Evolutionary conservation across 2,329 filamentous ascomycete genomes (phyloP), one percentile per base, ranked within the genome.

Genomic region (Rugonectria rugulosa): DNA sequence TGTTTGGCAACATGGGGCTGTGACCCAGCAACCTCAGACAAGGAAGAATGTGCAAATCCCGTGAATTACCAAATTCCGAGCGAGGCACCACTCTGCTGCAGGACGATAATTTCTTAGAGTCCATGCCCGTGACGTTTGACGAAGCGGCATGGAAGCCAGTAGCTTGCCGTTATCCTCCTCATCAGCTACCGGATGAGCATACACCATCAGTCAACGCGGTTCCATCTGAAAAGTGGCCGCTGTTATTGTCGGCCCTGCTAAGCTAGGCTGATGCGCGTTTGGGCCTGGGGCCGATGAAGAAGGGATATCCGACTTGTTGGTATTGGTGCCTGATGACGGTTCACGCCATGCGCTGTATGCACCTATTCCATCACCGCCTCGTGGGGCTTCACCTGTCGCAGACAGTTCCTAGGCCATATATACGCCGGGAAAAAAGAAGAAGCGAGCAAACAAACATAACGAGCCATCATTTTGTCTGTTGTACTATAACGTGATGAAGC

Each of bases 241-340:
- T n/a, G 43, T n/a, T n/a, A 44, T 32, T n/a, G 32, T 14, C 12
- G 34, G 38, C 26, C 29, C 20, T 50, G 53, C 15, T 29, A 41
- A 26, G 14, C 50, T 50, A 41, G 32, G 26, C 23, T 38, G 40
- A 32, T 32, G 29, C 12, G 29, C 29, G 29, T 14, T 14, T 17
- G 31, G 12, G 43, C 14, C n/a, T 21, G n/a, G 27, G 21, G 17
- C 14, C 27, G 27, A 27, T 10, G 17, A 32, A n/a, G 37, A 26
- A n/a, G n/a, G 14, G 27, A 23, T 36, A 26, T 20, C 29, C 29
- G 37, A 17, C 21, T 31, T 29, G 38, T 11, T 20, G n/a, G 19
- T 21, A 12, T 24, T 40, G 19, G 20, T 40, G 36, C 20, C 24
- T 34, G 38, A 26, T 40, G 40, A 44, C 27, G 6, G 32, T 15